Conservation (phyloP, 768 basidiomycete species). For the Rhizopogon vesiculosus region DNA sequence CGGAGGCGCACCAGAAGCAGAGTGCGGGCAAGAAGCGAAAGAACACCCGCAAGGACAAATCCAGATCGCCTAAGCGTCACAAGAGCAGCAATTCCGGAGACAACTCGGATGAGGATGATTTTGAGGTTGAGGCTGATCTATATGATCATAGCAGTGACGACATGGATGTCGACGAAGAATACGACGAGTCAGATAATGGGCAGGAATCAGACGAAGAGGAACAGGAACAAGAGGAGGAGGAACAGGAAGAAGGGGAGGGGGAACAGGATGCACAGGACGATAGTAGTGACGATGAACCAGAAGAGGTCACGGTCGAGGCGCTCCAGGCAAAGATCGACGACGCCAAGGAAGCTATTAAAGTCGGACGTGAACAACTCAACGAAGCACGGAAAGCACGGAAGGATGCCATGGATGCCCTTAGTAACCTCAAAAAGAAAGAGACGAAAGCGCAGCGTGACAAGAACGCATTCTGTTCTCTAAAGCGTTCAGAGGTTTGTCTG, state of each 20-base stretch:
- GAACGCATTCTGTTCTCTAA: slow-evolving; percentile 57
- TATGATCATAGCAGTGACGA: slow-evolving; percentile 15
- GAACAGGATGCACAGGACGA: slow-evolving; percentile 12
- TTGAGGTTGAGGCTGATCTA: slow-evolving; percentile 23
- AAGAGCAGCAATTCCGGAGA: slow-evolving; percentile 18
- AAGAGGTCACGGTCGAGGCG: slow-evolving; percentile 39
- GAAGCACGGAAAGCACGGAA: slow-evolving; percentile 38
- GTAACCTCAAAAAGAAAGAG: slow-evolving; percentile 35
- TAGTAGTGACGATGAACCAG: slow-evolving; percentile 24
- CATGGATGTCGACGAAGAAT: neutral
- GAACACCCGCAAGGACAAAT: slow-evolving; percentile 34
- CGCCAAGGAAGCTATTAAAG: slow-evolving; percentile 36
- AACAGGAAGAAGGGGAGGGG: slow-evolving; percentile 12
- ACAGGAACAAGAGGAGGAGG: slow-evolving; percentile 14
- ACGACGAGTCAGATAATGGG: slow-evolving; percentile 3
- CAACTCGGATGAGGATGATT: slow-evolving; percentile 32
- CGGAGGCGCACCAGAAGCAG: slow-evolving; percentile 14
- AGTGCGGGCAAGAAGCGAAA: slow-evolving; percentile 45
- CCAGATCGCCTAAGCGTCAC: slow-evolving; percentile 40
- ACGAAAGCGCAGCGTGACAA: slow-evolving; percentile 38
- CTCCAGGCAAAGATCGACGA: slow-evolving; percentile 43
- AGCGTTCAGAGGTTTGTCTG: slow-evolving; percentile 45
- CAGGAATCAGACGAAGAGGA: slow-evolving; percentile 19
- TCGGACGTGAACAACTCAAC: slow-evolving; percentile 30
- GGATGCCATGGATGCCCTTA: slow-evolving; percentile 30